Conservation (phyloP, 2,329 filamentous ascomycete species). For the Pezizomycotina sp. region DNA sequence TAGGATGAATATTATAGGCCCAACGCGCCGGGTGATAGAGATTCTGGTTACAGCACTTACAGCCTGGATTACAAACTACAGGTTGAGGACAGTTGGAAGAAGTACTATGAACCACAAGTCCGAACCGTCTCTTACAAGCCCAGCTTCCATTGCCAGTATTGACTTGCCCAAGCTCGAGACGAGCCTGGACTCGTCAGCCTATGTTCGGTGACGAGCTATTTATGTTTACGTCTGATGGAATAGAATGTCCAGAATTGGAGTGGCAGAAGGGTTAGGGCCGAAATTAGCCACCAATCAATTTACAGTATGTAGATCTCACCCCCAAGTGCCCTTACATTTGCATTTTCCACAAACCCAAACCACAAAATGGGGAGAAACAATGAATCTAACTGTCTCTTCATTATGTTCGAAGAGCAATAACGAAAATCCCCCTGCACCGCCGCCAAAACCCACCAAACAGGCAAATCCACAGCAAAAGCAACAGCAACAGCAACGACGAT, state of each 20-base stretch:
- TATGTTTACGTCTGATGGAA: constrained; percentile 22
- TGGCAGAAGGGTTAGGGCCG: constrained; percentile 23
- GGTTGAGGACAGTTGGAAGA: constrained; percentile 21
- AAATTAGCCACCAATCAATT: constrained; percentile 24
- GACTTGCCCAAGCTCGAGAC: constrained; percentile 24
- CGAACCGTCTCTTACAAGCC: constrained; percentile 17
- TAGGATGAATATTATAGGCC: constrained; percentile 18
- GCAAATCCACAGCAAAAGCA: too few species aligned
- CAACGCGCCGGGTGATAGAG: constrained; percentile 19
- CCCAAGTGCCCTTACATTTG: constrained; percentile 1
- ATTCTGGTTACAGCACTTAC: constrained; percentile 19
- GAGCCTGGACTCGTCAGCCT: constrained; percentile 23
- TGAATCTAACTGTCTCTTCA: constrained; percentile 19
- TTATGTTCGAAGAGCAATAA: too few species aligned
- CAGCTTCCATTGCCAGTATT: too few species aligned
- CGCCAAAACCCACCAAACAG: constrained; percentile 15
- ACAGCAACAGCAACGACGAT: constrained; percentile 3
- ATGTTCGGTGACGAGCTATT: constrained; percentile 26
- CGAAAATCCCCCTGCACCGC: constrained; percentile 14
- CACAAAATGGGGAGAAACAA: constrained; percentile 17
- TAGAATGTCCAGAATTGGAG: constrained; percentile 21
- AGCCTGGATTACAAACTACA: constrained; percentile 22
- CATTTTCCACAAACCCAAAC: constrained; percentile 12
- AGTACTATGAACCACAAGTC: constrained; percentile 8
- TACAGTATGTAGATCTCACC: constrained; percentile 10